Evolutionary conservation across 1,284 basidiomycete genomes (phyloP), one percentile per base, ranked within the genome.

Genomic region (Cryptococcus jaspeensis): DNA sequence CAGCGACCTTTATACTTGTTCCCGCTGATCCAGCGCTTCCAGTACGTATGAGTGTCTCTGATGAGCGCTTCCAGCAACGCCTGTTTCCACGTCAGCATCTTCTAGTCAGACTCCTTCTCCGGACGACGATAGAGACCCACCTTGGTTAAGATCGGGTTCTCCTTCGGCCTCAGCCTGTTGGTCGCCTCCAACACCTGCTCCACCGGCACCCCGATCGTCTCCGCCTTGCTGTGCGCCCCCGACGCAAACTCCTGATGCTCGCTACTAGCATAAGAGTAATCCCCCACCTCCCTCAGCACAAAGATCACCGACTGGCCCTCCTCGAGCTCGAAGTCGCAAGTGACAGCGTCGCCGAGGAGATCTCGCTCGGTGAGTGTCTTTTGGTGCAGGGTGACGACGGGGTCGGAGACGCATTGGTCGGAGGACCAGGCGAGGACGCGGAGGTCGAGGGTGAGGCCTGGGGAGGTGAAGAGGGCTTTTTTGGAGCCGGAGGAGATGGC

Each of bases 291-390:
- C 46, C 92, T 81, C 63, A 95, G 75, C 15, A 95, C 81, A 67
- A 95, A 95, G 8, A 88, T 90, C 22, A 95, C 85, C 12, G 82
- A 82, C 75, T 96, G 91, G 0, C 92, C 92, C 74, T 95, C 92
- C 25, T 77, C 73, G 16, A 96, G 80, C 16, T 80, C 77, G 52
- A 94, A 78, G 1, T 76, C 68, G 35, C 70, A 53, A 5, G 65
- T 66, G 23, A 69, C 56, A 1, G 75, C 61, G 1, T 61, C 60
- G 11, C 76, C 76, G 20, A 76, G 65, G 13, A 76, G 60, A 2
- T 65, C 67, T 9, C 76, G 66, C 2, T 66, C 55, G 9, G 57
- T 49, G 42, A 79, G 67, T 15, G 66, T 58, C 39, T 74, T 72
- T 3, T 81, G 67, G 25, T 82, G 67, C 35, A 92, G 75, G n/a